Evolutionary conservation across 805 yeast genomes (phyloP).

Genomic region (Nakazawaea wickerhamii): DNA sequence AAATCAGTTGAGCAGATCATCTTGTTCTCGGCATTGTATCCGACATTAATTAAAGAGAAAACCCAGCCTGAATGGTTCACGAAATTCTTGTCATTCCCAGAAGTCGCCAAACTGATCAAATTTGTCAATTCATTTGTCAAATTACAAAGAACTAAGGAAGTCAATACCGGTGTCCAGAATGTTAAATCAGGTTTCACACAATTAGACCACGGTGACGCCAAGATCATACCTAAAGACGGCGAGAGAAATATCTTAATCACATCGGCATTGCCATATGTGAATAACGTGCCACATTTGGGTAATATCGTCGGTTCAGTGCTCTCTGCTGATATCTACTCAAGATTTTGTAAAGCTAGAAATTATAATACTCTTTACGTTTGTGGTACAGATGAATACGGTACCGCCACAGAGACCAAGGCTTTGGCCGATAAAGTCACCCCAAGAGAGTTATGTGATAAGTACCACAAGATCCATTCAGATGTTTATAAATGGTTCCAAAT

Average conservation of each 20-base stretch:
- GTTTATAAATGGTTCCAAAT: constrained; percentile 97
- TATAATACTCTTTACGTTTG: constrained; percentile 82
- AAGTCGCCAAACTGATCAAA: constrained; percentile 40
- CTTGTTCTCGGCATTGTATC: constrained; percentile 53
- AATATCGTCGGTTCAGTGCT: constrained; percentile 93
- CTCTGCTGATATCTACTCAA: constrained; percentile 88
- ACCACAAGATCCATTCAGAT: constrained; percentile 76
- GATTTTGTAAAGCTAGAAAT: constrained; percentile 85
- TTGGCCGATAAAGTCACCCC: constrained; percentile 91
- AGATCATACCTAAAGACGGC: constrained; percentile 57
- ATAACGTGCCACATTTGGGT: constrained; percentile 97
- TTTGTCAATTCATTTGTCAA: constrained; percentile 42
- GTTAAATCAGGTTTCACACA: constrained; percentile 17
- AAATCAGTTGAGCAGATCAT: constrained; percentile 50
- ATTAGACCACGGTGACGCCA: constrained; percentile 23
- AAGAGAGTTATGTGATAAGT: constrained; percentile 83
- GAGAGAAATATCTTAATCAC: constrained; percentile 85
- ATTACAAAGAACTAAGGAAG: constrained; percentile 33
- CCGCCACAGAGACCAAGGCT: constrained; percentile 98
- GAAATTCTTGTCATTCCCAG: constrained; percentile 31
- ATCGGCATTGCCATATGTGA: constrained; percentile 96
- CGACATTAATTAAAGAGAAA: constrained; percentile 24
- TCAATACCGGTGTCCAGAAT: constrained; percentile 34
- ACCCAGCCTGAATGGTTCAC: constrained; percentile 32
- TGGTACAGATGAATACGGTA: constrained; percentile 99